A percentile compares a stretch with the other conserved stretches of the same genome.
Conservation (phyloP, 352 stramenopile species). For the Phytophthora sp. region DNA sequence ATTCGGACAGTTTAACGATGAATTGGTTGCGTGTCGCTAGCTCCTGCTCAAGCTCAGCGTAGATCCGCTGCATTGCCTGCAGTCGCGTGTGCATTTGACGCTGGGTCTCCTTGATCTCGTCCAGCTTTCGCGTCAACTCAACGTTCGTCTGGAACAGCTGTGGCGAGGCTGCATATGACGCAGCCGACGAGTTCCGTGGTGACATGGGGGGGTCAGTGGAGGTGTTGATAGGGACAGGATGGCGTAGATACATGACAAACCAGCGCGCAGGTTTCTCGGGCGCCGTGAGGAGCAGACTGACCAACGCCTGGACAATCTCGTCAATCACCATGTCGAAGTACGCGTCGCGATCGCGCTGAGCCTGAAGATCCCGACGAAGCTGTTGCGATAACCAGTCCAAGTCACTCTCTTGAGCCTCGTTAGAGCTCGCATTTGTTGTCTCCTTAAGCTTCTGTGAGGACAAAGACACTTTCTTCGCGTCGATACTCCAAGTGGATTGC, state of each 20-base stretch:
- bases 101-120: slow-evolving; percentile 53
- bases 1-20: slow-evolving; percentile 56
- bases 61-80: slow-evolving; percentile 34
- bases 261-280: slow-evolving; percentile 49
- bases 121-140: slow-evolving; percentile 61
- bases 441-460: slow-evolving; percentile 2
- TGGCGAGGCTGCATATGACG: slow-evolving; percentile 17
- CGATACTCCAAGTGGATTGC: slow-evolving; percentile 63
- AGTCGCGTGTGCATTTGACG: slow-evolving; percentile 42
- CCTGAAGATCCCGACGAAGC: slow-evolving; percentile 18
- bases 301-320: slow-evolving; percentile 42
- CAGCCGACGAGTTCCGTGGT: slow-evolving; percentile 20
- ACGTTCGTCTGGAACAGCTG: slow-evolving; percentile 69
- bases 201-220: no score
- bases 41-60: slow-evolving; percentile 42
- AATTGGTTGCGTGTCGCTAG: slow-evolving; percentile 53
- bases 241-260: slow-evolving; percentile 52
- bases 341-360: slow-evolving; percentile 51
- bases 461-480: slow-evolving; percentile 38
- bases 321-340: slow-evolving; percentile 55
- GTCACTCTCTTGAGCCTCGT: slow-evolving; percentile 1
- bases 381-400: slow-evolving; percentile 20
- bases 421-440: no score
- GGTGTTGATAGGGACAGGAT: not conserved
- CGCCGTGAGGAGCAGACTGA: slow-evolving; percentile 48